Evolutionary conservation across 371 early-diverging fungal genomes (phyloP).

Genomic region (Choanephora cucurbitarum): DNA sequence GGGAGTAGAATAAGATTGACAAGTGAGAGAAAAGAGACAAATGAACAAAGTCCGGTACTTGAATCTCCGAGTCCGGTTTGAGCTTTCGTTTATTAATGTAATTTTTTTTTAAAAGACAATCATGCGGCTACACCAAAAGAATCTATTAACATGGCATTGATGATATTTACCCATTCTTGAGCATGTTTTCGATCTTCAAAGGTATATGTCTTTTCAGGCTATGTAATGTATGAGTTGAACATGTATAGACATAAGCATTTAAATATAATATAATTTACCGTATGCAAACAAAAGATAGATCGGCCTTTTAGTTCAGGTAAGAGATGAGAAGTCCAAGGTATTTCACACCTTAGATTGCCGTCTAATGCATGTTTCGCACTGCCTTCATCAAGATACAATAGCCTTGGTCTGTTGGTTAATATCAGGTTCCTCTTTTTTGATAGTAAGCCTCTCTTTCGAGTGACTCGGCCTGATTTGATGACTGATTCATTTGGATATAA

Average conservation of each 20-base stretch:
- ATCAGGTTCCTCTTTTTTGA: constrained; percentile 65
- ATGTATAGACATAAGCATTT: background rate
- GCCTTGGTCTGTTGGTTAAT: constrained; percentile 70
- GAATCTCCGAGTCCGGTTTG: too few species aligned
- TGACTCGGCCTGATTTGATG: constrained; percentile 59
- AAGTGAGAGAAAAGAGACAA: too few species aligned
- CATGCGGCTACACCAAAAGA: constrained; percentile 48
- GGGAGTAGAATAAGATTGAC: too few species aligned
- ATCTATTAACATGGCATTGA: constrained; percentile 53
- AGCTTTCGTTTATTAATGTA: too few species aligned
- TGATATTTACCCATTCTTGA: constrained; percentile 57
- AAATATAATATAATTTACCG: constrained; percentile 54
- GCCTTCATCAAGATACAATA: constrained; percentile 69
- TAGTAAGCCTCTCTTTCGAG: constrained; percentile 58
- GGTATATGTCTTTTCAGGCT: constrained; percentile 60
- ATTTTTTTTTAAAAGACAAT: too few species aligned
- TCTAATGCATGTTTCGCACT: constrained; percentile 38
- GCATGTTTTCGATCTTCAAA: constrained; percentile 61
- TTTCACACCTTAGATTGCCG: constrained; percentile 52
- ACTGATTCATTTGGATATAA: constrained; percentile 67
- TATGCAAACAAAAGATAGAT: constrained; percentile 64
- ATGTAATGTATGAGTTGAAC: background rate
- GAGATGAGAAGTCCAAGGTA: constrained; percentile 54
- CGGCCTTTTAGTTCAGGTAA: constrained; percentile 60
- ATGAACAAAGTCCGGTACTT: too few species aligned